Base-by-base conservation (phyloP, 768 basidiomycete genomes). In the Butyriboletus loyo region DNA sequence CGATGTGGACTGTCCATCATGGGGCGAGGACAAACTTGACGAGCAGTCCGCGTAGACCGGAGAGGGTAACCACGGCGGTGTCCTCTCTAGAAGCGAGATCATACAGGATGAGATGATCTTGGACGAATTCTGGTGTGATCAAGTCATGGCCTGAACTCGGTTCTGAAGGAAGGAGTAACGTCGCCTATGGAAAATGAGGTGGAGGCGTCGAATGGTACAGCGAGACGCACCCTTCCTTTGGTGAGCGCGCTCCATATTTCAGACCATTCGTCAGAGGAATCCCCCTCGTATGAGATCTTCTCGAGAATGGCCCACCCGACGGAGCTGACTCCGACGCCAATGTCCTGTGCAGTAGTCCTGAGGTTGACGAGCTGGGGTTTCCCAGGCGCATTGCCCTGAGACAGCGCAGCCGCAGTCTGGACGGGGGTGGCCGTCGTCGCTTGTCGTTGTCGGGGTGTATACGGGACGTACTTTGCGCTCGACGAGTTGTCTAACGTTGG, bases 231-330 rank as follows among this genome's bases (percentile, higher is more conserved):
- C 82, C 87, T 89, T 17, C 85, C 84, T 22, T 73, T 74, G 2
- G 80, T 79, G 44, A 92, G 61, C 2, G 80, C 75, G 47, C 64
- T 74, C 85, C 85, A 89, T 14, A 92, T 75, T 4, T 86, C 85
- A 30, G 75, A 69, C 89, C 89, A 90, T 38, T 89, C 87, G 7
- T 72, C 62, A 7, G 69, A 72, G 11, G 77, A 75, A 21, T 80
- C 80, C 2, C 71, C 73, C 54, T 78, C 78, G 24, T 74, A 67
- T 1, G 83, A 77, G 31, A 92, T 71, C 60, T 80, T 83, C 68
- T 93, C 89, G 41, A 92, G 71, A 4, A 94, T 86, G 7, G 80
- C 82, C 86, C 87, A 89, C 0, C 92, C 92, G 4, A 87, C 64
- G 31, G 82, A 84, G 22, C 74, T 76, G 2, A 75, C 70, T 55